phyloP scores from a whole-genome alignment of 1,284 basidiomycete species.

The Schizophyllum amplum region DNA sequence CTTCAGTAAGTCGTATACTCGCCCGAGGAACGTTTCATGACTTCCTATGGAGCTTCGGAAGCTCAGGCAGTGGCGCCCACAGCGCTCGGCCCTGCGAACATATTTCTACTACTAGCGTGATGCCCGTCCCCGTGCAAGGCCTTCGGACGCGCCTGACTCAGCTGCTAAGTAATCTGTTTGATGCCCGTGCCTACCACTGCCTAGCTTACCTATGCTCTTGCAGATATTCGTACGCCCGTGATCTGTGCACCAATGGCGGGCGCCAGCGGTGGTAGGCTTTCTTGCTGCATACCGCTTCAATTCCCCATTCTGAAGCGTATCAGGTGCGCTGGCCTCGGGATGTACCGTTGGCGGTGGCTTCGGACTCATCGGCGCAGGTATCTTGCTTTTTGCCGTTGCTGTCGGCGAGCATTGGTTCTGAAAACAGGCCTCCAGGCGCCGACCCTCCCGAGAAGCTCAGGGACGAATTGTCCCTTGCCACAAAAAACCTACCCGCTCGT shows the following conservation, averaged over 20 bases:
- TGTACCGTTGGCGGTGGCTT: constrained; percentile 61
- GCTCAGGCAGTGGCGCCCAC: neutral
- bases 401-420: no score
- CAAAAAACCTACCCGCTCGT: constrained; percentile 26
- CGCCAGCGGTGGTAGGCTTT: constrained; percentile 39
- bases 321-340: constrained; percentile 50
- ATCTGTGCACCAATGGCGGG: constrained; percentile 63
- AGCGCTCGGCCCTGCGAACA: neutral
- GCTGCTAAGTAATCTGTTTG: constrained; percentile 6
- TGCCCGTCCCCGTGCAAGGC: neutral
- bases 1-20: neutral
- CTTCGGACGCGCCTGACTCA: constrained; percentile 9
- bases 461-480: constrained; percentile 41
- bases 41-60: neutral
- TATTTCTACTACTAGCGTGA: neutral
- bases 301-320: neutral
- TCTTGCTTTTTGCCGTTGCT: neutral
- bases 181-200: neutral
- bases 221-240: constrained; percentile 50
- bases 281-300: neutral
- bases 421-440: constrained; percentile 41
- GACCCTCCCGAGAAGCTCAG: constrained; percentile 31
- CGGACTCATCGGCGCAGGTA: constrained; percentile 59
- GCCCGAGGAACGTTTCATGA: neutral
- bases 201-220: neutral